These are phyloP conservation scores for Herpetospermum pedunculosum DNA, from an alignment of 306 rosid genomes.

Conservation along the genomic window DNA sequence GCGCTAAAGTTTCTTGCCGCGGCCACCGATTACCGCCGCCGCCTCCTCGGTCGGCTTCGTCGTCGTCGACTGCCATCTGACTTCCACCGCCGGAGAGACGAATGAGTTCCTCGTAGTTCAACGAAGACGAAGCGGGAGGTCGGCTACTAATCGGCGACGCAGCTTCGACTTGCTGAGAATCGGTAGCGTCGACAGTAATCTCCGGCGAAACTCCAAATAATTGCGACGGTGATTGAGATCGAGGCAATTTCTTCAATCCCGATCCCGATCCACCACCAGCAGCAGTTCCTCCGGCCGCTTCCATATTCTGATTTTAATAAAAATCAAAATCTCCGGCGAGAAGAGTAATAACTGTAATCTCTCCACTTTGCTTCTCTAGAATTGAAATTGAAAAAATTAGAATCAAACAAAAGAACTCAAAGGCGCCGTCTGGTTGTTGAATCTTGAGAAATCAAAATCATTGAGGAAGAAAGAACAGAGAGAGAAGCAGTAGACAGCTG, in stretches of 20 bases:
- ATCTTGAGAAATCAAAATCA: no score
- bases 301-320: not conserved
- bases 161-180: slow-evolving; percentile 25
- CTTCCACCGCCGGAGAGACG: slow-evolving; percentile 6
- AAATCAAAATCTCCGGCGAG: not conserved
- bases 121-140: slow-evolving; percentile 25
- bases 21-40: slow-evolving; percentile 35
- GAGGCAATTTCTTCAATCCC: slow-evolving; percentile 1
- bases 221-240: slow-evolving; percentile 1
- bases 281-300: not conserved
- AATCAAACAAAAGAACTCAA: no score
- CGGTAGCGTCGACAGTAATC: not conserved
- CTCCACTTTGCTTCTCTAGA: slow-evolving; percentile 1
- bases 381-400: not conserved
- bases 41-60: not conserved
- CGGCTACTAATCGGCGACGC: slow-evolving; percentile 43
- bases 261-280: not conserved
- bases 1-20: slow-evolving; percentile 33
- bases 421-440: no score
- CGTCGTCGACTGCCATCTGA: slow-evolving; percentile 7
- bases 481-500: slow-evolving; percentile 23
- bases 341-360: not conserved
- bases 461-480: not conserved
- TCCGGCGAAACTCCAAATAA: no score
- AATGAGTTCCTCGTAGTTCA: slow-evolving; percentile 33